Conservation (phyloP, 306 rosid species). For the Trichosanthes truncata region DNA sequence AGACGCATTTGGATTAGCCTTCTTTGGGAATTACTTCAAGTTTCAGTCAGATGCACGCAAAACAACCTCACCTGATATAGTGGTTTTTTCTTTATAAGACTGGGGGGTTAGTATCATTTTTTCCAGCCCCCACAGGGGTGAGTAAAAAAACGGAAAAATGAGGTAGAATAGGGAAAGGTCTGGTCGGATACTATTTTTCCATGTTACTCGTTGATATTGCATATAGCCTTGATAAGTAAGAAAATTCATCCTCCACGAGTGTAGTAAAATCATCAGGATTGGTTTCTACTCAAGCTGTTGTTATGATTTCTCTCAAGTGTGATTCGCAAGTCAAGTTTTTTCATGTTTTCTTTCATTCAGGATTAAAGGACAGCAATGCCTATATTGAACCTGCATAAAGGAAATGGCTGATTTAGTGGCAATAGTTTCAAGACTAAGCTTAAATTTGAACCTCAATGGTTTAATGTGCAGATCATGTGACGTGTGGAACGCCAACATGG, state of each 20-base stretch:
- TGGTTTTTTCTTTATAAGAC: background rate
- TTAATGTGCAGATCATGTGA: slow-evolving; percentile 45
- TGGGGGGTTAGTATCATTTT: background rate
- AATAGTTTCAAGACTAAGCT: background rate
- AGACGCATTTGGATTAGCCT: background rate
- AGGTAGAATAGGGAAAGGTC: background rate
- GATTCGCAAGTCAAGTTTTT: background rate
- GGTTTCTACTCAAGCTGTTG: slow-evolving; percentile 3
- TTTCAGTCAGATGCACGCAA: background rate
- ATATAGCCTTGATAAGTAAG: background rate
- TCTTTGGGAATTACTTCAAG: background rate
- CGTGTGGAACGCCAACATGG: slow-evolving; percentile 58
- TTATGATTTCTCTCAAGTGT: background rate
- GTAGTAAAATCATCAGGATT: background rate
- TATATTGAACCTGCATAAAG: background rate
- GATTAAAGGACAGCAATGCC: background rate
- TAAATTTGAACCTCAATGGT: background rate
- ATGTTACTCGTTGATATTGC: background rate
- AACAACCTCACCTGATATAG: background rate
- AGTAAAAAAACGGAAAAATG: background rate
- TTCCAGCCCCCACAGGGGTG: background rate
- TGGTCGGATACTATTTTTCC: background rate
- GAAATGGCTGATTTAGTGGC: background rate
- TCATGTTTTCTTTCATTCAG: background rate
- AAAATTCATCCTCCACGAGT: background rate